Conservation (phyloP, 768 basidiomycete species). For the Russula dissimulans region DNA sequence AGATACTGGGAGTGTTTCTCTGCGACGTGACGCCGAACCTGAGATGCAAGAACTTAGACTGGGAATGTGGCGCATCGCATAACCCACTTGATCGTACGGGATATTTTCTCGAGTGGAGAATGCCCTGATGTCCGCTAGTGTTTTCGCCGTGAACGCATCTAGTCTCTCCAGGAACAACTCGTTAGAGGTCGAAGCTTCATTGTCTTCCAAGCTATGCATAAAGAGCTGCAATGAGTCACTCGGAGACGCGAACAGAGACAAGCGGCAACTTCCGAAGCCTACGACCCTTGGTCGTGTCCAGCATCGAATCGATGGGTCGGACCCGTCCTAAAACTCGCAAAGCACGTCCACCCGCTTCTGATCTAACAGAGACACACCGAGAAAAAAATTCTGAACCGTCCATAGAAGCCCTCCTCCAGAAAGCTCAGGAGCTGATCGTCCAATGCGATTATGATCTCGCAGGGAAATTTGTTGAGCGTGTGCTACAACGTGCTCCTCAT, state of each 20-base stretch:
- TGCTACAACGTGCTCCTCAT: slow-evolving; percentile 51
- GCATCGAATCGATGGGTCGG: slow-evolving; percentile 25
- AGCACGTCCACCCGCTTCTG: slow-evolving; percentile 19
- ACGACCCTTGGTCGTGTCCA: background rate
- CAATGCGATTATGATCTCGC: slow-evolving; percentile 85
- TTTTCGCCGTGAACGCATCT: slow-evolving; percentile 54
- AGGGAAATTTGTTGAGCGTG: slow-evolving; percentile 56
- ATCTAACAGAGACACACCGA: slow-evolving; percentile 26
- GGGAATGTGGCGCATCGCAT: background rate
- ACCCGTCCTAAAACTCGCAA: slow-evolving; percentile 28
- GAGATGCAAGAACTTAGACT: slow-evolving; percentile 25
- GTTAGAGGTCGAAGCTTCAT: slow-evolving; percentile 31
- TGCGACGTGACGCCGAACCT: slow-evolving; percentile 44
- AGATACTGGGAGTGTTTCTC: slow-evolving; percentile 55
- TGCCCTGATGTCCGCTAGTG: slow-evolving; percentile 43
- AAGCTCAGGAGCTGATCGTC: slow-evolving; percentile 70
- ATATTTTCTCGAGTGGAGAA: slow-evolving; percentile 53
- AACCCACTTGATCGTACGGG: slow-evolving; percentile 50
- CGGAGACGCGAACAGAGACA: too few species aligned
- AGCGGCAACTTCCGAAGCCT: background rate
- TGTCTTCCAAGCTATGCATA: slow-evolving; percentile 12
- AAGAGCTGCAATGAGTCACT: background rate
- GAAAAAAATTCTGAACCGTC: slow-evolving; percentile 31
- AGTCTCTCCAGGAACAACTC: slow-evolving; percentile 55
- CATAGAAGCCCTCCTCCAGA: slow-evolving; percentile 47